A percentile compares a stretch with the other conserved stretches of the same genome.
These are phyloP conservation scores for Xylaria scruposa DNA, from an alignment of 495 filamentous ascomycete genomes.

Conservation along the genomic window DNA sequence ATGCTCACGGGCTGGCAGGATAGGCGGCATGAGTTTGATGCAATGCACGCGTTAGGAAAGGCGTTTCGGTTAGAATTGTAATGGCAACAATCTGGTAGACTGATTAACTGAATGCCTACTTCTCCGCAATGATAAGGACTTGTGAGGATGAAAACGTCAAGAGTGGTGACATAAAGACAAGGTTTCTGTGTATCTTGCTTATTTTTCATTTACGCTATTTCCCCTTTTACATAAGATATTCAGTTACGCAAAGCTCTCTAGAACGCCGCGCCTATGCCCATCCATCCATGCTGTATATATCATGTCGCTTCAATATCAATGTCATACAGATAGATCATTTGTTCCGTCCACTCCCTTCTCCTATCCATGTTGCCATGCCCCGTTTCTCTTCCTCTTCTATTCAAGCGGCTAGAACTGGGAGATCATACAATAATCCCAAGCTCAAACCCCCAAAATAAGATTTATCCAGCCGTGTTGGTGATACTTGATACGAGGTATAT, in stretches of 20 bases:
- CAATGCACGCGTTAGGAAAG: background rate
- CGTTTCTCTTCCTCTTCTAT: background rate
- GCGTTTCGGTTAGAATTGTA: background rate
- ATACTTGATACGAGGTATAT: background rate
- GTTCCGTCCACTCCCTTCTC: background rate
- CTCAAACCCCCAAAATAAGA: background rate
- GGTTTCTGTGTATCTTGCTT: background rate
- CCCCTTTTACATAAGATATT: background rate
- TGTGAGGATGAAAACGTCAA: too few species aligned
- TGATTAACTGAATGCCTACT: background rate
- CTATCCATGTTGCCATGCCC: background rate
- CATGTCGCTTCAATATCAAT: constrained; percentile 10
- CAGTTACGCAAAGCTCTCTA: background rate
- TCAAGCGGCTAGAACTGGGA: background rate
- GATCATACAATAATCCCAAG: background rate
- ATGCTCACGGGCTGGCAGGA: background rate
- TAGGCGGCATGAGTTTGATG: background rate
- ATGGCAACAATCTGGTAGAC: background rate
- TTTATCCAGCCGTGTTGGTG: background rate
- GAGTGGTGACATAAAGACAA: too few species aligned
- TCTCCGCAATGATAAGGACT: too few species aligned
- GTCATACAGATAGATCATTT: constrained; percentile 3
- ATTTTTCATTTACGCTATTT: constrained; percentile 3
- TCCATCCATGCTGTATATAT: constrained; percentile 9
- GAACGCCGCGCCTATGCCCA: constrained; percentile 13